These are phyloP conservation scores for Corylus heterophylla DNA, from an alignment of 306 rosid genomes.

Conservation along the genomic window DNA sequence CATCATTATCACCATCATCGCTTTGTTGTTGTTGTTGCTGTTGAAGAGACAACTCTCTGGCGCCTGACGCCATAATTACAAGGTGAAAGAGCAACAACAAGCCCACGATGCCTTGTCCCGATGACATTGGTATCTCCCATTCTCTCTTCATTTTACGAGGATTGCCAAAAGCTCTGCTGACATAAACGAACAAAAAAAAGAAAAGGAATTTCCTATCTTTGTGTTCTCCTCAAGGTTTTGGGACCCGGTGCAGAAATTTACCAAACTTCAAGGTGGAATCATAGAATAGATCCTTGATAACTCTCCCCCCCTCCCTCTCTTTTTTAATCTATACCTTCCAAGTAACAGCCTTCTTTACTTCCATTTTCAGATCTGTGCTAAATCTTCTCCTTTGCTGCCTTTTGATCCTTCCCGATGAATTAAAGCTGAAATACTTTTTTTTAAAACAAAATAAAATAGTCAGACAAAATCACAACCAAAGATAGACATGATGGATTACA, in stretches of 20 bases:
- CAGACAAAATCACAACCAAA: too few relatives aligned
- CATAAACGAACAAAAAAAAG: not conserved
- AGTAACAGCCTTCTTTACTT: not conserved
- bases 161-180: not conserved
- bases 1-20: not conserved
- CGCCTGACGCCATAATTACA: conserved; percentile 15
- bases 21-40: not conserved
- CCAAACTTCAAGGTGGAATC: too few relatives aligned
- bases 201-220: not conserved
- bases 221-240: not conserved
- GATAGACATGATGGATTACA: too few relatives aligned
- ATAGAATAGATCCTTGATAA: not conserved
- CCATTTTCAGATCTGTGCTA: conserved; percentile 32
- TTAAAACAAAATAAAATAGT: too few relatives aligned
- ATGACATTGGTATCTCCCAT: conserved; percentile 25
- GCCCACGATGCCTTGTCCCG: conserved; percentile 13
- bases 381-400: conserved; percentile 43
- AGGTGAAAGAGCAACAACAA: conserved; percentile 20
- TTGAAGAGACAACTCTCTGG: conserved; percentile 19
- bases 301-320: not conserved
- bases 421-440: too few relatives aligned
- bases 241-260: too few relatives aligned
- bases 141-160: not conserved
- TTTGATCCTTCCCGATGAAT: conserved; percentile 22
- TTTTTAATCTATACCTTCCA: not conserved